phyloP scores from a whole-genome alignment of 805 yeast genomes.

The Cyberlindnera misumaiensis region DNA sequence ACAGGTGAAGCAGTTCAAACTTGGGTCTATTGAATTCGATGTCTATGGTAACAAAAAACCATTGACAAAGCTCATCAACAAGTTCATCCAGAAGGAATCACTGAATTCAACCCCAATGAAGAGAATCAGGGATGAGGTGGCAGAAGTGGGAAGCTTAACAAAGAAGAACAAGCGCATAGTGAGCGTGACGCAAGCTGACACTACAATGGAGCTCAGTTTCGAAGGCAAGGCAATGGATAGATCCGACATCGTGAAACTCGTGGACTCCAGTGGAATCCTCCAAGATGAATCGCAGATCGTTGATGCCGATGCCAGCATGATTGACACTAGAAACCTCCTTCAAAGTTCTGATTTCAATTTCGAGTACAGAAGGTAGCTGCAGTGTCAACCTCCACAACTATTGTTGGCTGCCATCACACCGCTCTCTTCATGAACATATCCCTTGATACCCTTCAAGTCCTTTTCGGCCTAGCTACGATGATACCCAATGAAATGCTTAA shows the following conservation, averaged over 20 bases:
- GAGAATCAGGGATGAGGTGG: constrained; percentile 23
- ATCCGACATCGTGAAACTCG: constrained; percentile 34
- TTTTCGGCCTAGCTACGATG: constrained; percentile 2
- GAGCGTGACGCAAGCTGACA: constrained; percentile 12
- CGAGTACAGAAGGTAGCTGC: constrained; percentile 5
- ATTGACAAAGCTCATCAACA: constrained; percentile 4
- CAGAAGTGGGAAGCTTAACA: constrained; percentile 17
- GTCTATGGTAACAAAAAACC: constrained; percentile 3
- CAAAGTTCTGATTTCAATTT: constrained; percentile 20
- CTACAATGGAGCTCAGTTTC: constrained; percentile 34
- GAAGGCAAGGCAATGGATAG: constrained; percentile 40
- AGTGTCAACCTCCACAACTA: background rate
- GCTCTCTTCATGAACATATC: no score
- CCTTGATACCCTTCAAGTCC: background rate
- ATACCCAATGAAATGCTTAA: constrained; percentile 6
- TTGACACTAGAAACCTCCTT: constrained; percentile 21
- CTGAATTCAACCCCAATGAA: constrained; percentile 16
- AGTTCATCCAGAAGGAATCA: constrained; percentile 8
- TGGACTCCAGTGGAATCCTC: constrained; percentile 30
- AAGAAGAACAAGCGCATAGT: constrained; percentile 22
- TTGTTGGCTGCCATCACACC: background rate
- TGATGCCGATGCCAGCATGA: constrained; percentile 1
- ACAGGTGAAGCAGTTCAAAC: constrained; percentile 9
- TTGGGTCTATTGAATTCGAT: constrained; percentile 17
- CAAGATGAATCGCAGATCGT: constrained; percentile 23